Base-by-base conservation (phyloP, 148 eudicot species). In the Mesembryanthemum crystallinum region DNA sequence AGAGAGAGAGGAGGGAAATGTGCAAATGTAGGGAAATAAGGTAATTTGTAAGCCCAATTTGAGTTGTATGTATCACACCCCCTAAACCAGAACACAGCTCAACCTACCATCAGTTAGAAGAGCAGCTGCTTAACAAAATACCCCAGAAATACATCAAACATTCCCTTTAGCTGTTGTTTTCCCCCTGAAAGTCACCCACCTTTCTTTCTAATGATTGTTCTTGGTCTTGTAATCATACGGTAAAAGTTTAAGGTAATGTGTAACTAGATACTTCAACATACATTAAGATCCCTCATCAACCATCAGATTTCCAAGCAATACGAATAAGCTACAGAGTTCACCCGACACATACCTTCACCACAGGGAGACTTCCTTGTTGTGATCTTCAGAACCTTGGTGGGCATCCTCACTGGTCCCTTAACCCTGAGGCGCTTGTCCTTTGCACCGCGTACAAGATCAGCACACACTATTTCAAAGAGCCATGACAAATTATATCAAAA, bases 391-490 rank as follows among this genome's bases (percentile, higher is more conserved):
- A 94, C 98, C 91, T 94, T 94, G 73, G 97, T 94, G 12, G 98
- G 98, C 83, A 94, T 91, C 71, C 98, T 91, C 13, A 94, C 98
- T 13, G 98, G 98, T 78, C 98, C 98, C 91, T 94, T 94, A 24
- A 92, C 98, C 76, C 91, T 88, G n/a, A 94, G 85, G n/a, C 67
- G 84, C 88, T 92, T 94, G 70, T 94, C 98, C 91, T 94, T 94
- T 28, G 98, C 97, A 72, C 98, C 98, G 4, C 95, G 90, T 42
- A 94, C 90, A 86, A 94, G 82, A 85, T 94, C 98, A 37, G 89
- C 77, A 82, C 98, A 94, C 21, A 94, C 98, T 91, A 73, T 25
- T n/a, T 5, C n/a, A 79, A 37, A 55, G 71, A 18, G 76, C 8
- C 24, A 70, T 8, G 18, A 9, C 63, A 33, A 24, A 18, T 24